A percentile compares a stretch with the other conserved stretches of the same genome.
phyloP scores from a whole-genome alignment of 345 rosid genomes.

The Gossypium rotundifolium region DNA sequence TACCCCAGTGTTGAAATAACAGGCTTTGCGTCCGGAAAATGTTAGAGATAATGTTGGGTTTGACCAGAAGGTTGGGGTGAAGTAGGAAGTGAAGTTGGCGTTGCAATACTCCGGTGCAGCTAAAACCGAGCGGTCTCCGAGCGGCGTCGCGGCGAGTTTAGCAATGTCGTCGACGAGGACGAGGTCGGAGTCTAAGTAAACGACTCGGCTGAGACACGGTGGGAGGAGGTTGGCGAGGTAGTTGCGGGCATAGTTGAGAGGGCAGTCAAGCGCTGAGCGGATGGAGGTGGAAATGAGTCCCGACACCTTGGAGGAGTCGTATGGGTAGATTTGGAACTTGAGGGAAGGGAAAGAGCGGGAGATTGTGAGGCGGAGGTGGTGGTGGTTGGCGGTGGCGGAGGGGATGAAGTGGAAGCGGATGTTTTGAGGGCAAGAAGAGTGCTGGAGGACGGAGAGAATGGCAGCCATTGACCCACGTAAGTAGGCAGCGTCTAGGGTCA shows the following conservation, averaged over 20 bases:
- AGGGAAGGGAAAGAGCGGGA: slow-evolving; percentile 60
- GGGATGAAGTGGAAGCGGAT: slow-evolving; percentile 56
- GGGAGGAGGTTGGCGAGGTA: slow-evolving; percentile 64
- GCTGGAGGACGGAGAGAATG: slow-evolving; percentile 64
- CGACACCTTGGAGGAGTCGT: slow-evolving; percentile 46
- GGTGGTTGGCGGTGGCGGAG: slow-evolving; percentile 30
- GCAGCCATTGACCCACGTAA: slow-evolving; percentile 90
- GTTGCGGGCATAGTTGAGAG: slow-evolving; percentile 81
- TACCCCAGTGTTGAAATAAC: slow-evolving; percentile 87
- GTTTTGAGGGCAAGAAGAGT: slow-evolving; percentile 74
- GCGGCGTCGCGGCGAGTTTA: slow-evolving; percentile 53
- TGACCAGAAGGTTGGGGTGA: slow-evolving; percentile 77
- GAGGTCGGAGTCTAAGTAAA: slow-evolving; percentile 85
- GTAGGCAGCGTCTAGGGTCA: slow-evolving; percentile 71
- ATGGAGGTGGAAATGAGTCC: slow-evolving; percentile 81
- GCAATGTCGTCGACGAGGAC: slow-evolving; percentile 72
- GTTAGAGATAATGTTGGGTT: slow-evolving; percentile 67
- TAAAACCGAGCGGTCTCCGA: slow-evolving; percentile 39
- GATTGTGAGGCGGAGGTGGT: slow-evolving; percentile 37
- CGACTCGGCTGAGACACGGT: slow-evolving; percentile 51
- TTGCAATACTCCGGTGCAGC: slow-evolving; percentile 82
- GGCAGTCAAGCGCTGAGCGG: slow-evolving; percentile 78
- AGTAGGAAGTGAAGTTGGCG: slow-evolving; percentile 78
- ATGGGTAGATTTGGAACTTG: slow-evolving; percentile 50
- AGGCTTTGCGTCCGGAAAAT: slow-evolving; percentile 55